Conservation (phyloP, 2,329 filamentous ascomycete genomes). For the Xylaria sp. region DNA sequence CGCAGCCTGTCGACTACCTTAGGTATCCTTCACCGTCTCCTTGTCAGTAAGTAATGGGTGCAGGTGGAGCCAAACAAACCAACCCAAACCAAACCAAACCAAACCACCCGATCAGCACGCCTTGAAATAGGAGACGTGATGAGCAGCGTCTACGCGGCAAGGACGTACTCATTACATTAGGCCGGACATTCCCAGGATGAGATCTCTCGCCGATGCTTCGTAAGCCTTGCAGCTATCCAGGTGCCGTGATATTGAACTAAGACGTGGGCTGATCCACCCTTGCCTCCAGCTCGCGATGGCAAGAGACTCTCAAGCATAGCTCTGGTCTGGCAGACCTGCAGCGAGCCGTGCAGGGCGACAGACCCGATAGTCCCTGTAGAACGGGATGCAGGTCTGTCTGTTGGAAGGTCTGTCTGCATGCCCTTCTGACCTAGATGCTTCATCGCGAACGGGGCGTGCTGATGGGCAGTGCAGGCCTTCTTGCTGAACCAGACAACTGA, state of each 20-base stretch:
- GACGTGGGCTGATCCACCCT: constrained; percentile 13
- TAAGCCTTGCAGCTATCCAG: constrained; percentile 36
- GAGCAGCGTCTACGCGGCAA: constrained; percentile 18
- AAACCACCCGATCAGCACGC: neutral
- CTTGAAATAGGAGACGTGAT: constrained; percentile 13
- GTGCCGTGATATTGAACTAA: neutral
- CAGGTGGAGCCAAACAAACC: neutral
- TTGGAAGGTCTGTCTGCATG: constrained; percentile 75
- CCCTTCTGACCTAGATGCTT: neutral
- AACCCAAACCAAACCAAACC: neutral
- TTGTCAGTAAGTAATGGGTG: neutral
- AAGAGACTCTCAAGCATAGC: constrained; percentile 67
- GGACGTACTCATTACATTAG: neutral
- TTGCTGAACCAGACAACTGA: constrained; percentile 78
- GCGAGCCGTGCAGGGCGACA: constrained; percentile 70
- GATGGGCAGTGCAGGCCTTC: constrained; percentile 69
- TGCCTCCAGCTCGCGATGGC: constrained; percentile 71
- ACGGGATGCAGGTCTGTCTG: constrained; percentile 84
- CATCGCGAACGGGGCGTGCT: constrained; percentile 17
- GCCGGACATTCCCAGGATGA: constrained; percentile 42
- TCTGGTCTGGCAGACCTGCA: constrained; percentile 70
- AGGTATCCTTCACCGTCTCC: neutral
- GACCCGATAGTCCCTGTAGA: constrained; percentile 70
- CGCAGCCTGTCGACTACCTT: too few species aligned
- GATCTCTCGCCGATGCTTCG: constrained; percentile 47